These are phyloP conservation scores for Skeletonema menzelii DNA, from an alignment of 108 stramenopile genomes.

Conservation along the genomic window DNA sequence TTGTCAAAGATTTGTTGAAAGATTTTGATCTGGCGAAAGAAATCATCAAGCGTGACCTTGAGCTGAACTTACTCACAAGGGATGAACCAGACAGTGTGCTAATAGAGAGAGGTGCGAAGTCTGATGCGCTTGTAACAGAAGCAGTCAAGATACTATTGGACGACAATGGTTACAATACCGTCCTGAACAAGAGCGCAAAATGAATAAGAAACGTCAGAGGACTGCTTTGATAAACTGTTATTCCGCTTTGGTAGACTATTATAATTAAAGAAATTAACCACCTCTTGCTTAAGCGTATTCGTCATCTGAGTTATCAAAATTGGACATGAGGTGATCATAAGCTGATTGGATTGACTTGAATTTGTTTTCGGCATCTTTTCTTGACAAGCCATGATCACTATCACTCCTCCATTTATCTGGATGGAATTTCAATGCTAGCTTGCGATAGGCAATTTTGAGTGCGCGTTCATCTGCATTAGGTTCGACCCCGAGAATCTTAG, in stretches of 20 bases:
- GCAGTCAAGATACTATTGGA: neutral
- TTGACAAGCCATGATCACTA: constrained; percentile 35
- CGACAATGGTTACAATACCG: neutral
- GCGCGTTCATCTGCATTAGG: constrained; percentile 15
- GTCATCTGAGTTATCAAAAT: constrained; percentile 20
- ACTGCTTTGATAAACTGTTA: too few relatives aligned
- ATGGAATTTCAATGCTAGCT: constrained; percentile 29
- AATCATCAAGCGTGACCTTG: neutral
- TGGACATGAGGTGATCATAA: constrained; percentile 41
- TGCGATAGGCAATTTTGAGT: constrained; percentile 30
- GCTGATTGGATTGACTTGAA: constrained; percentile 30
- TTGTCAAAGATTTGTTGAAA: neutral
- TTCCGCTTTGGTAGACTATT: neutral
- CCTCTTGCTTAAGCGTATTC: neutral
- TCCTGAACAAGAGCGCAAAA: neutral
- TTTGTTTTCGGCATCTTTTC: constrained; percentile 24
- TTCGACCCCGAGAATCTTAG: constrained; percentile 31
- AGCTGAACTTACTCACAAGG: neutral
- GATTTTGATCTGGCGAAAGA: neutral
- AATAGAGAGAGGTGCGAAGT: neutral
- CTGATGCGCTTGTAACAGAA: neutral
- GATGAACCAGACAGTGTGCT: neutral
- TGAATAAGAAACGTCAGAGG: neutral
- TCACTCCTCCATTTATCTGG: constrained; percentile 41
- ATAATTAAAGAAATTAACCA: neutral